Evolutionary conservation across 768 basidiomycete genomes (phyloP), one percentile per base, ranked within the genome.

Genomic region (Leccinum broughii): DNA sequence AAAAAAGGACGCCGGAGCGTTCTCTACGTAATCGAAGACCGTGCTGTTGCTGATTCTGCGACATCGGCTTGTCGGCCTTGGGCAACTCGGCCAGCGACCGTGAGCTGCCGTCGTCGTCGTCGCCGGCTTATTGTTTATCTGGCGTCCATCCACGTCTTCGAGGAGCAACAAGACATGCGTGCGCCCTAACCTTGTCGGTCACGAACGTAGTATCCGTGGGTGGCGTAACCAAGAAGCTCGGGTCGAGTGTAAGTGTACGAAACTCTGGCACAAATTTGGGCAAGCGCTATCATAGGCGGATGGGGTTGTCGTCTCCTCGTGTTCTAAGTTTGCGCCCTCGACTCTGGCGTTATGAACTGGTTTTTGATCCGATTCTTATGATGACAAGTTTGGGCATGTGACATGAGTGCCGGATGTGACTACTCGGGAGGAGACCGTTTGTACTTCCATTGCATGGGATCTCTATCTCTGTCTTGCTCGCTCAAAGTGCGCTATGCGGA

Each of bases 21-120:
- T 41, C 39, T 3, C 41, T 44, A 66, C 68, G 62, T 68, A 68
- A 70, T 62, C 39, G 58, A 69, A 70, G 68, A 9, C 52, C 5
- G 20, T 14, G 17, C 3, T 17, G 51, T 24, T 15, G 54, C 7
- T 30, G 22, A 9, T 37, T 41, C 35, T 32, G 30, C 58, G 17
- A 30, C 22, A 49, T 53, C 62, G 49, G 58, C 51, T 55, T 57
- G 63, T 52, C 55, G 26, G 37, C n/a, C 17, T n/a, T 10, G 37
- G 15, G 39, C 17, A n/a, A n/a, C 39, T 41, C 17, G 17, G 17
- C 17, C 9, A 41, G 39, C 7, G 39, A 0, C 17, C 39, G 35
- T 37, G 35, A 17, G 15, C 7, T 11, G 10, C 7, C 15, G 51
- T 13, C 4, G 26, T 30, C 17, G 24, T 32, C 32, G 54, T 24